These are phyloP conservation scores for Salix viminalis DNA, from an alignment of 345 rosid genomes.

Conservation along the genomic window DNA sequence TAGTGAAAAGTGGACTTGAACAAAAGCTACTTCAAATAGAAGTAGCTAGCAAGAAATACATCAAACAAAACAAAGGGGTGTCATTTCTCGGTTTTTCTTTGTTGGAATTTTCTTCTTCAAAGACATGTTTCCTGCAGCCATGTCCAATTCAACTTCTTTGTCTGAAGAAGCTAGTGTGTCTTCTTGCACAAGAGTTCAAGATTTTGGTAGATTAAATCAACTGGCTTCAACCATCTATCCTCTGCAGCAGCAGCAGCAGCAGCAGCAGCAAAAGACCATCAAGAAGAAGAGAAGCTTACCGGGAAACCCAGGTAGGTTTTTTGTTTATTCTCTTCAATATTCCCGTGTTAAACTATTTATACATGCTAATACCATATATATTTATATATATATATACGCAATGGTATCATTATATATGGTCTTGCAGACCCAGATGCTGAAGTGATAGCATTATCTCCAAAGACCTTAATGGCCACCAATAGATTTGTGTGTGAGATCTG, in stretches of 20 bases:
- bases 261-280: constrained; percentile 34
- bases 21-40: constrained; percentile 1
- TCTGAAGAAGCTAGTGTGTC: constrained; percentile 68
- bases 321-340: neutral
- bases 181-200: constrained; percentile 51
- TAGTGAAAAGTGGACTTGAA: constrained; percentile 19
- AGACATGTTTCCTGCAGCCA: constrained; percentile 56
- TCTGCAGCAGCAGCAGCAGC: constrained; percentile 34
- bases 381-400: neutral
- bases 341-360: neutral
- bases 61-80: constrained; percentile 14
- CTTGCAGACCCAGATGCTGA: constrained; percentile 84
- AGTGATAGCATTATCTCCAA: constrained; percentile 86
- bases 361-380: neutral
- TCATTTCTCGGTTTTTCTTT: constrained; percentile 28
- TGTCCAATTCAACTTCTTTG: constrained; percentile 60
- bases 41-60: constrained; percentile 1
- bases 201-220: constrained; percentile 42
- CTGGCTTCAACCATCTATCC: constrained; percentile 31
- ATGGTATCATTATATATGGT: neutral
- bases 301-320: constrained; percentile 71
- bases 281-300: constrained; percentile 89
- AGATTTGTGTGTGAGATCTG: constrained; percentile 95
- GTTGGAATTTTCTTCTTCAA: constrained; percentile 45
- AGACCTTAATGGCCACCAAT: constrained; percentile 70